Percentiles rank a stretch among this genome's conserved stretches.
Evolutionary conservation across 2,329 filamentous ascomycete species (phyloP).

Genomic region (Fonsecaea pedrosoi): DNA sequence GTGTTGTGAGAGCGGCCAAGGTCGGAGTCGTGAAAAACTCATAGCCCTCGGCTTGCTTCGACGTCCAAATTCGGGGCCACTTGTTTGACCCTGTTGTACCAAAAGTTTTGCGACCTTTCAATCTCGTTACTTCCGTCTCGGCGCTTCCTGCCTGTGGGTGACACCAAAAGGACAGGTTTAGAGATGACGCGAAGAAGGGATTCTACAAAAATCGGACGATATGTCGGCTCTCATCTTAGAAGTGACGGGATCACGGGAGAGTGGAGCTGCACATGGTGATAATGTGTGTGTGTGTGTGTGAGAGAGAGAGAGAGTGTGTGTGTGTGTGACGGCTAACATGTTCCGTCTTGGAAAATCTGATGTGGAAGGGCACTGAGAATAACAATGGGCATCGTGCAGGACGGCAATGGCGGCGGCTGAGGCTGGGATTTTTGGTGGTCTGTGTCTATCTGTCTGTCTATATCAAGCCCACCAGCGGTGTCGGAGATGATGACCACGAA

Average conservation of each 20-base stretch:
- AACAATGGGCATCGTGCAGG: neutral
- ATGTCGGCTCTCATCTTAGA: slow-evolving; percentile 4
- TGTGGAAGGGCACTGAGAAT: neutral
- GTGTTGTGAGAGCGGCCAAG: slow-evolving; percentile 88
- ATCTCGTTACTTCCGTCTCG: neutral
- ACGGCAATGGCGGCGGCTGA: neutral
- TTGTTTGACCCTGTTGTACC: neutral
- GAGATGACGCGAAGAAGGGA: neutral
- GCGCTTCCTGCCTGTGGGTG: neutral
- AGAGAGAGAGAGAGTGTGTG: no score
- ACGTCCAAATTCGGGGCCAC: neutral
- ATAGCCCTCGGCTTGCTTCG: slow-evolving; percentile 41
- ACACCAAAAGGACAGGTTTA: neutral
- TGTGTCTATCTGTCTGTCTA: neutral
- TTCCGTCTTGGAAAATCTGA: slow-evolving; percentile 24
- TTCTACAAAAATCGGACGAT: neutral
- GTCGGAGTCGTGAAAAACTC: slow-evolving; percentile 92
- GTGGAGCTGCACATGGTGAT: neutral
- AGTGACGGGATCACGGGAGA: slow-evolving; percentile 5
- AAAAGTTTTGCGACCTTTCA: slow-evolving; percentile 3
- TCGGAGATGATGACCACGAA: slow-evolving; percentile 1
- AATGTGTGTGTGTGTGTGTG: neutral
- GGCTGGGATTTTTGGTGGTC: neutral
- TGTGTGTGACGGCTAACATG: slow-evolving; percentile 35
- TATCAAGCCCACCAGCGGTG: neutral